A percentile compares a stretch with the other conserved stretches of the same genome.
phyloP scores from a whole-genome alignment of 208 protist genomes.

The Naegleria fowleri region DNA sequence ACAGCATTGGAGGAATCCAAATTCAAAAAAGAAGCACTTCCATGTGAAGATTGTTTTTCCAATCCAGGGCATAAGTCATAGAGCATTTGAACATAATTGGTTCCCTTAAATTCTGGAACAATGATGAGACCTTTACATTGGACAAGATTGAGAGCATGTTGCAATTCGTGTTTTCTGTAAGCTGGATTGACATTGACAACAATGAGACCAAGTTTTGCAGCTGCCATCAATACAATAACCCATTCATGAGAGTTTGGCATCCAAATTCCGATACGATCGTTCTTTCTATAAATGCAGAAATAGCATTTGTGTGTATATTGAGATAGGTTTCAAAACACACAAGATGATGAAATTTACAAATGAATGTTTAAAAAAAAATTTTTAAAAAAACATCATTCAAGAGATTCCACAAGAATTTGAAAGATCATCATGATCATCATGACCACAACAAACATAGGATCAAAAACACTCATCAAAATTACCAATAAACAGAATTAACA shows the following conservation, averaged over 20 bases:
- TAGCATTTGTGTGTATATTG: no score
- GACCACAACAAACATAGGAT: no score
- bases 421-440: no score
- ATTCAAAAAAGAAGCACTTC: neutral
- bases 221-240: conserved; percentile 47
- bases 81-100: conserved; percentile 41
- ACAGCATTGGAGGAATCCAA: neutral
- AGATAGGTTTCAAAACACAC: no score
- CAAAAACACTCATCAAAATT: no score
- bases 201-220: conserved; percentile 49
- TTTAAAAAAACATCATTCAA: no score
- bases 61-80: neutral
- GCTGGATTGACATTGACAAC: conserved; percentile 59
- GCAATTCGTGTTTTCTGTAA: conserved; percentile 47
- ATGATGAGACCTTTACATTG: conserved; percentile 48
- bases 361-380: no score
- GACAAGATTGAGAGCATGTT: conserved; percentile 50
- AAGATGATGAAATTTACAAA: no score
- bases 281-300: no score
- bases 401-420: no score
- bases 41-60: neutral
- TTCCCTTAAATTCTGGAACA: conserved; percentile 40
- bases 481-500: no score
- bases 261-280: conserved; percentile 58
- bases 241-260: conserved; percentile 54